These are phyloP conservation scores for Saccharomyces kudriavzevii DNA, from an alignment of 805 yeast species.

Conservation along the genomic window DNA sequence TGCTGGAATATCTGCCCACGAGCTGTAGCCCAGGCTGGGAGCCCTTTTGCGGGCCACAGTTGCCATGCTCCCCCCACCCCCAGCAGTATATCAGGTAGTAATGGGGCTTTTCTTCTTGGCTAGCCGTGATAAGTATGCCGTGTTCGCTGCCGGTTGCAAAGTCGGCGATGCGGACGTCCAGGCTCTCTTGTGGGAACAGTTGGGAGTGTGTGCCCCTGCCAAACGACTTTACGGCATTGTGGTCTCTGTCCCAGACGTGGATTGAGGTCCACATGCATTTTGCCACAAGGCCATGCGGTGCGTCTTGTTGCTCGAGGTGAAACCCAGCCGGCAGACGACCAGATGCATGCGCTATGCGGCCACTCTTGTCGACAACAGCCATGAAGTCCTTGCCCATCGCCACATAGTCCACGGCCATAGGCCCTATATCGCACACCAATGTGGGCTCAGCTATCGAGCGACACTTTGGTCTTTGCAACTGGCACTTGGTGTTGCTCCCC, in stretches of 20 bases:
- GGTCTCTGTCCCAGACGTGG: conserved; percentile 35
- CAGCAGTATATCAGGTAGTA: conserved; percentile 48
- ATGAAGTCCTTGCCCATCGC: conserved; percentile 27
- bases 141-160: conserved; percentile 79
- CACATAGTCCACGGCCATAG: conserved; percentile 9
- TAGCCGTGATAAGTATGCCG: conserved; percentile 40
- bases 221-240: conserved; percentile 35
- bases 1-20: conserved; percentile 1
- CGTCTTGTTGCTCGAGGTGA: conserved; percentile 7
- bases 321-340: conserved; percentile 20
- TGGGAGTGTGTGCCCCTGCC: conserved; percentile 83
- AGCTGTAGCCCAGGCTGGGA: conserved; percentile 7
- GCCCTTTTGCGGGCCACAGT: conserved; percentile 50
- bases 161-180: neutral
- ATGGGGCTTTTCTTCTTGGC: neutral
- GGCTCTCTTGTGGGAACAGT: conserved; percentile 25
- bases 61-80: conserved; percentile 99
- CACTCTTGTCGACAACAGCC: conserved; percentile 10
- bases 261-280: conserved; percentile 71
- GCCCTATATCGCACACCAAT: conserved; percentile 8
- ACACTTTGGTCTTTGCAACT: conserved; percentile 29
- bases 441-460: conserved; percentile 13
- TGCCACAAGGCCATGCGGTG: conserved; percentile 2
- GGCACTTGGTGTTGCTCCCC: conserved; percentile 46
- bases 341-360: conserved; percentile 6